Evolutionary conservation across 2,329 filamentous ascomycete genomes (phyloP), one percentile per base, ranked within the genome.

Genomic region (Monilinia fructicola): DNA sequence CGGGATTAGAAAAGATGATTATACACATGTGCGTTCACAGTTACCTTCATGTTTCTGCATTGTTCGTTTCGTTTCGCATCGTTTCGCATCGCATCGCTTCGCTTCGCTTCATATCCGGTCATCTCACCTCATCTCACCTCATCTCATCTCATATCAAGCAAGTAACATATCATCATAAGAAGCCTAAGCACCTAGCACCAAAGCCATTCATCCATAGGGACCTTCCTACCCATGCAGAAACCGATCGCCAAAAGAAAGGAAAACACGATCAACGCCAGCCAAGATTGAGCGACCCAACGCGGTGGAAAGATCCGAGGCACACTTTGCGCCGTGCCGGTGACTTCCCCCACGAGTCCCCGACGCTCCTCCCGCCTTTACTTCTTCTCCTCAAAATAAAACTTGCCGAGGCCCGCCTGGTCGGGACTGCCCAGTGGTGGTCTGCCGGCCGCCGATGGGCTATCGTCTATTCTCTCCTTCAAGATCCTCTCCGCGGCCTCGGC

Each of bases 401-500:
- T 83, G 18, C 85, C 86, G 62, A 87, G 72, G 14, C 81, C 81
- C 48, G 78, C 78, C 38, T 79, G 78, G 11, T 79, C 79, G 0
- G 82, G 78, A 50, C 77, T 83, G 28, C 80, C 79, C 66, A 85
- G 71, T 1, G 78, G 77, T 12, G 69, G 59, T 62, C 72, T 70
- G 40, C 65, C 77, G 14, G 75, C 77, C 10, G 56, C 46, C 14
- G 38, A 44, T 69, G 85, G 82, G 12, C 80, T 82, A 35, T 81
- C 80, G 65, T 85, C 84, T 67, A 89, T 78, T 38, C 83, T 81
- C 72, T 88, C 85, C 67, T 84, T 83, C 68, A 90, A 77, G 67
- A 90, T 87, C 67, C 85, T 81, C 78, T 91, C 88, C 7, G 88
- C 87, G 21, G 86, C 81, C 70, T 90, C 86, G 55, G 67, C 71